These are phyloP conservation scores for Xylaria grammica DNA, from an alignment of 495 filamentous ascomycete species.

Conservation along the genomic window DNA sequence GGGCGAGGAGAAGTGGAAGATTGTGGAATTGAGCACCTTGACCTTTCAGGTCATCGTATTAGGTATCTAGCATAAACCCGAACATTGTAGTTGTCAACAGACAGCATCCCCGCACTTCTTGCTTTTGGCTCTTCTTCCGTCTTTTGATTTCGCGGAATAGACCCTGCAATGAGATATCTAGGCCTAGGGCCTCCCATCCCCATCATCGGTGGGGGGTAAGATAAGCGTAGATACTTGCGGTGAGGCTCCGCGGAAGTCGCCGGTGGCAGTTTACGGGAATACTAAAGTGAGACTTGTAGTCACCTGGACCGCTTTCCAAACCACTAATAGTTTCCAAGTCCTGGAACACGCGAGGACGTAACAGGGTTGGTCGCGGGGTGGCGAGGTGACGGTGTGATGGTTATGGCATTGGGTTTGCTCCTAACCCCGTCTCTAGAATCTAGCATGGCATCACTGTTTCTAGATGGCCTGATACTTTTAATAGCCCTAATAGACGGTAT, in stretches of 20 bases:
- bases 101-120: background rate
- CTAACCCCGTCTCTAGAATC: background rate
- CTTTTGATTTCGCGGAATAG: background rate
- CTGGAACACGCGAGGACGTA: background rate
- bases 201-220: background rate
- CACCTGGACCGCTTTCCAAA: too few species aligned
- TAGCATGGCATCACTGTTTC: background rate
- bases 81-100: background rate
- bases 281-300: background rate
- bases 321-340: too few species aligned
- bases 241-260: constrained; percentile 10
- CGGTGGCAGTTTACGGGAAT: background rate
- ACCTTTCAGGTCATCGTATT: background rate
- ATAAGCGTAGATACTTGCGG: background rate
- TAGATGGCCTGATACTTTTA: constrained; percentile 8
- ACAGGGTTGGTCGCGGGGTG: background rate
- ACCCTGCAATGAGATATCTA: background rate
- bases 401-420: background rate
- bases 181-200: too few species aligned
- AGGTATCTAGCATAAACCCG: constrained; percentile 8
- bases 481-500: background rate
- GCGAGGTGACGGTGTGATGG: background rate
- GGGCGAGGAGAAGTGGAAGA: background rate
- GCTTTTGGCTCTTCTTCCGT: background rate
- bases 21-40: constrained; percentile 12